Conservation (phyloP, 768 basidiomycete genomes). For the Pleurotus djamor region DNA sequence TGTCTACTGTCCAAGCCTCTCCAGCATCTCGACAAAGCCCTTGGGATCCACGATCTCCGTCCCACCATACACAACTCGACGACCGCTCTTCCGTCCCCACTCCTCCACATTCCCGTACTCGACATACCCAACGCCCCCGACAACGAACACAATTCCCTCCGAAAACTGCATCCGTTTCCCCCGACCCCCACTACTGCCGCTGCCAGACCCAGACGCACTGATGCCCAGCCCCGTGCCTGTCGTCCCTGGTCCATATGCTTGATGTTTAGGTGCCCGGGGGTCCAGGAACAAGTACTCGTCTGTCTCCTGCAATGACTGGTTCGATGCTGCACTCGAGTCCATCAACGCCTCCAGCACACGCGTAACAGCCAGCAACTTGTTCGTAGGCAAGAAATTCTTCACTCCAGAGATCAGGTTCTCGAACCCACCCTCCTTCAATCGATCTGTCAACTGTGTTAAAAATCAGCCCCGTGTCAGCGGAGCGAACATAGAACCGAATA, state of each 20-base stretch:
- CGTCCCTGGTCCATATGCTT: background rate
- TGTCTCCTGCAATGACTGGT: slow-evolving; percentile 93
- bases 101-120: slow-evolving; percentile 97
- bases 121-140: slow-evolving; percentile 96
- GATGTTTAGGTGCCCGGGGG: slow-evolving; percentile 73
- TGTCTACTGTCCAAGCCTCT: slow-evolving; percentile 43
- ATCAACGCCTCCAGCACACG: slow-evolving; percentile 94
- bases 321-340: slow-evolving; percentile 93
- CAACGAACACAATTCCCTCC: slow-evolving; percentile 90
- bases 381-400: slow-evolving; percentile 95
- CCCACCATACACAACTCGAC: slow-evolving; percentile 89
- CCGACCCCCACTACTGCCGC: slow-evolving; percentile 31
- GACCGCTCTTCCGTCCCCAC: slow-evolving; percentile 83
- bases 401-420: slow-evolving; percentile 97
- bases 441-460: slow-evolving; percentile 74
- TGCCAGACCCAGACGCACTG: slow-evolving; percentile 46
- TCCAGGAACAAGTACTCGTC: slow-evolving; percentile 96
- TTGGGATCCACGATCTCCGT: slow-evolving; percentile 93
- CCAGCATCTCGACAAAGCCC: slow-evolving; percentile 75
- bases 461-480: slow-evolving; percentile 3
- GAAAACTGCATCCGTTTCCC: slow-evolving; percentile 71
- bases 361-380: slow-evolving; percentile 90
- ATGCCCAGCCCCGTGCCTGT: slow-evolving; percentile 9
- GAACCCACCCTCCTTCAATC: slow-evolving; percentile 92
- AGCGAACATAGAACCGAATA: slow-evolving; percentile 1